Evolutionary conservation across 2,329 filamentous ascomycete species (phyloP), one percentile per base, ranked within the genome.

Genomic region (Coniochaeta ligniaria): DNA sequence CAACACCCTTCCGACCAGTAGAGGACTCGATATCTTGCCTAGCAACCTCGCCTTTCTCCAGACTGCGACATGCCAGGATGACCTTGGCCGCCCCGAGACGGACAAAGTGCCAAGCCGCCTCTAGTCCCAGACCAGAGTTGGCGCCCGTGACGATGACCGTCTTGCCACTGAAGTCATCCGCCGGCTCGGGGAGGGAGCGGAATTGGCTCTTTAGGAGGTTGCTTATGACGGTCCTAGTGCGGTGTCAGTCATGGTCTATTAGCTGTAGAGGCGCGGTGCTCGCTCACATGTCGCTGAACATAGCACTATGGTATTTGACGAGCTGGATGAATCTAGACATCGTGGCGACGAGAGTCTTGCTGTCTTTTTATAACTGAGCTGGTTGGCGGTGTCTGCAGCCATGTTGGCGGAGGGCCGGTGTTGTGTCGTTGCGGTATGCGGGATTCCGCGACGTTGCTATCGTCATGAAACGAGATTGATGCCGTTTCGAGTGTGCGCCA

Each of bases 71-170:
- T 26, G 68, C 76, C 28, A 79, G 66, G 36, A 79, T 73, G 28
- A 79, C 68, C 56, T 70, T 70, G 2, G 69, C 66, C 7, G 75
- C 74, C 12, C 71, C 70, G 1, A 78, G 72, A 1, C 64, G 66
- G 47, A 69, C 71, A 36, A 75, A 70, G 61, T 78, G 72, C 5
- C 71, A 70, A 6, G 71, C 72, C 1, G 74, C 71, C 63, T 78
- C 75, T 6, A 72, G 66, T 8, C 75, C 75, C 1, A 77, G 64
- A 12, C 76, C 75, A 9, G 62, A 66, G 61, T 76, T 78, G 60
- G 71, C 71, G 31, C 75, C 76, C 7, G 74, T 76, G 31, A 77
- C 67, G 45, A 77, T 67, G 35, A 75, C 54, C 12, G 69, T 71
- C 63, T 70, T 63, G 57, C 66, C 67, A 57, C 62, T 63, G 28